Evolutionary conservation across 192 early-diverging fungal species (phyloP).

Genomic region (Paraglomus occultum): DNA sequence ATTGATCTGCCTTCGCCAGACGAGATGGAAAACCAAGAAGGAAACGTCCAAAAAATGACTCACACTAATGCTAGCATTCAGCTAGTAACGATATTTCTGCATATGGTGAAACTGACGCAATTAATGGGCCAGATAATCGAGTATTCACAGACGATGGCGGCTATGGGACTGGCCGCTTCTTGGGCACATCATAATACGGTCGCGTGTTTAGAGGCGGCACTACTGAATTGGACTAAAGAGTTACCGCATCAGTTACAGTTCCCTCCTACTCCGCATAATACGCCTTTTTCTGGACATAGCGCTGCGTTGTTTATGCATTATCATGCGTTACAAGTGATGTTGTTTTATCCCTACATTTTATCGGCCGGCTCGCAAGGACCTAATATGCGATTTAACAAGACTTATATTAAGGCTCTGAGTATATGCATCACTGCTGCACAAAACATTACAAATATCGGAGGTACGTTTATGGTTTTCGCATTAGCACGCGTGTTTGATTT

Average conservation of each 20-base stretch:
- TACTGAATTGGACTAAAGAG: conserved; percentile 40
- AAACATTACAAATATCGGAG: conserved; percentile 19
- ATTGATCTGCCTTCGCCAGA: conserved; percentile 28
- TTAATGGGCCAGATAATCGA: conserved; percentile 49
- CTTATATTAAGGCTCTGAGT: conserved; percentile 14
- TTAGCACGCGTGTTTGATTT: neutral
- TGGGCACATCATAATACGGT: conserved; percentile 41
- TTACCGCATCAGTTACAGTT: conserved; percentile 49
- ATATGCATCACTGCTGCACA: conserved; percentile 14
- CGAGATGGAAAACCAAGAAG: conserved; percentile 15
- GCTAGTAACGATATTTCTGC: conserved; percentile 38
- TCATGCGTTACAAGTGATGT: conserved; percentile 11
- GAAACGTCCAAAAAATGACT: neutral
- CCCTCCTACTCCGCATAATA: neutral
- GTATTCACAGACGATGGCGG: conserved; percentile 35
- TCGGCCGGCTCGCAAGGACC: neutral
- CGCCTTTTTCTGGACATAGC: conserved; percentile 13
- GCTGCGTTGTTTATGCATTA: conserved; percentile 21
- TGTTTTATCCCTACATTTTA: conserved; percentile 25
- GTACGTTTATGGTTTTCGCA: conserved; percentile 2
- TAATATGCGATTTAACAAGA: neutral
- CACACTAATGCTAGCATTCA: conserved; percentile 1
- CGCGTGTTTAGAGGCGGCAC: conserved; percentile 38
- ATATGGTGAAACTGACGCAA: conserved; percentile 44
- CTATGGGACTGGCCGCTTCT: conserved; percentile 3